Conservation (phyloP, 495 filamentous ascomycete genomes). For the Penicillium lagena region DNA sequence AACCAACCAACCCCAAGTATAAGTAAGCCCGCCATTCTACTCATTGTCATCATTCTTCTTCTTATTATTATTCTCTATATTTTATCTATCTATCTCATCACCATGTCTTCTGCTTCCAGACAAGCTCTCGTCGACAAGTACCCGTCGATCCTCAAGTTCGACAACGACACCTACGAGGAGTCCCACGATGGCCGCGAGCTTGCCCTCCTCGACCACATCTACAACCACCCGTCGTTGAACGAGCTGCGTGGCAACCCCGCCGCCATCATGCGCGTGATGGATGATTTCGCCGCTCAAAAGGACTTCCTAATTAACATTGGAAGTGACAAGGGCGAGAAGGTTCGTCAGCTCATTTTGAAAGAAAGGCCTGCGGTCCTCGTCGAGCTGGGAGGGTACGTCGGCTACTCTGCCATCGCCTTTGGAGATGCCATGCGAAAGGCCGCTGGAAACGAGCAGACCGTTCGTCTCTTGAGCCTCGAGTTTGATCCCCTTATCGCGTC, state of each 20-base stretch:
- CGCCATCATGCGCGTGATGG: constrained; percentile 53
- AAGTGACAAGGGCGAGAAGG: constrained; percentile 56
- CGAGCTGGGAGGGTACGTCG: constrained; percentile 69
- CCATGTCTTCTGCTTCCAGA: no score
- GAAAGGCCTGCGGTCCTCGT: constrained; percentile 40
- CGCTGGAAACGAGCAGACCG: constrained; percentile 41
- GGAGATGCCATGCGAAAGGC: constrained; percentile 45
- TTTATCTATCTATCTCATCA: no score
- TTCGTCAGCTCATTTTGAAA: constrained; percentile 46
- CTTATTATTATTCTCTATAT: no score
- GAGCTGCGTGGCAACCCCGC: constrained; percentile 50
- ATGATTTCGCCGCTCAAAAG: constrained; percentile 51
- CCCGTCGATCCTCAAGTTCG: no score
- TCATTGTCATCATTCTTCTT: no score
- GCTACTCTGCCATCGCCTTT: constrained; percentile 63
- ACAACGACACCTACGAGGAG: no score
- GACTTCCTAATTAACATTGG: constrained; percentile 67
- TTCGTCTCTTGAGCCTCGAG: constrained; percentile 44
- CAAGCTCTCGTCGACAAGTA: no score
- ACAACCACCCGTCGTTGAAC: constrained; percentile 39
- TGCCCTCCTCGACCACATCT: constrained; percentile 57
- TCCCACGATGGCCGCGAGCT: constrained; percentile 58
- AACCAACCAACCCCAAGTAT: no score
- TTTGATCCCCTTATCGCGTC: constrained; percentile 53
- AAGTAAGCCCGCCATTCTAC: no score